Conservation (phyloP, 768 basidiomycete species). For the Leccinum fibrillosum region DNA sequence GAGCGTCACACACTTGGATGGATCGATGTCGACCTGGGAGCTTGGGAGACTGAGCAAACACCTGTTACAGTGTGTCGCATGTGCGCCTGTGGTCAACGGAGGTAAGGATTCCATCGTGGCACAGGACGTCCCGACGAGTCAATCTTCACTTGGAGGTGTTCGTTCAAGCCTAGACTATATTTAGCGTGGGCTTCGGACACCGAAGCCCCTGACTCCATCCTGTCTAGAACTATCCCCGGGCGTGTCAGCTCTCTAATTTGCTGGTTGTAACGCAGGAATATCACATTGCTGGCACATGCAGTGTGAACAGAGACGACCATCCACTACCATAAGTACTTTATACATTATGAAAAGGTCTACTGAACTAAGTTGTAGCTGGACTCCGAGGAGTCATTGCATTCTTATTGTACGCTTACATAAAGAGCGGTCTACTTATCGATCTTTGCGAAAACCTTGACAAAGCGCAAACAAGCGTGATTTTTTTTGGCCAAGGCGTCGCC, state of each 20-base stretch:
- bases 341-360: too few relatives aligned
- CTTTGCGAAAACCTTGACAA: too few relatives aligned
- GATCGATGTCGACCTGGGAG: conserved; percentile 66
- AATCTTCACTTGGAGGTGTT: not conserved
- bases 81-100: conserved; percentile 44
- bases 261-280: not conserved
- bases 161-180: not conserved
- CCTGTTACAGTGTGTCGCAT: conserved; percentile 63
- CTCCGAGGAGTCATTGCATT: too few relatives aligned
- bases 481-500: too few relatives aligned
- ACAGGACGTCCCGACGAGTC: not conserved
- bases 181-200: not conserved
- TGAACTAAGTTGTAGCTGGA: too few relatives aligned
- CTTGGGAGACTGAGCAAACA: conserved; percentile 71
- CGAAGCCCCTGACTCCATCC: not conserved
- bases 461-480: too few relatives aligned
- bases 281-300: not conserved
- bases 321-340: not conserved
- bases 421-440: too few relatives aligned
- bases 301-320: not conserved
- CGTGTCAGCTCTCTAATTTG: not conserved
- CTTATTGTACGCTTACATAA: too few relatives aligned
- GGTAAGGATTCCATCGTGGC: conserved; percentile 16
- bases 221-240: not conserved
- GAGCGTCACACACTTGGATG: conserved; percentile 54